Evolutionary conservation across 768 basidiomycete genomes (phyloP), one percentile per base, ranked within the genome.

Genomic region (Lactarius indigo): DNA sequence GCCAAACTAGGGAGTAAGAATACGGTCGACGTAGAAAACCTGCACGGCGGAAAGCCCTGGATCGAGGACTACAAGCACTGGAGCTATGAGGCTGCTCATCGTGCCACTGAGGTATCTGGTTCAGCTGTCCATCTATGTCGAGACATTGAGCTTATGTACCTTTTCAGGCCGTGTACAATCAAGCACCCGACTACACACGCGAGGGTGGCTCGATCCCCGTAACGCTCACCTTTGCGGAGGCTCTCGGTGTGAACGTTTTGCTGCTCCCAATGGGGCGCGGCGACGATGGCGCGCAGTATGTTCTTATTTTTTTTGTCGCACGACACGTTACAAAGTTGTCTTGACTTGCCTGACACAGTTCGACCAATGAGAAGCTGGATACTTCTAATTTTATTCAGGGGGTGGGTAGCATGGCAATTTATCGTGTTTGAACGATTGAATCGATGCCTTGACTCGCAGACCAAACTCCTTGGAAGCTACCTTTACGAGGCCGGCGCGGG

Each of bases 151-250:
- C 35, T 26, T 30, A 8, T 44, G 30, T 35, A 37, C 50, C 35
- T 18, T 12, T 12, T 71, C 64, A 80, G 78, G 74, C 77, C 8
- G 74, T 95, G 10, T 95, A 93, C 78, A 80, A 84, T 56, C 82
- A 83, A 74, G 84, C 85, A 6, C 94, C 94, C 0, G 92, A 96
- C 74, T 79, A 89, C 65, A 94, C 90, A 2, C 86, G 94, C 50
- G 94, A 96, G 75, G 94, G 94, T n/a, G 96, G 96, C 5, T 93
- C 92, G 7, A 96, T 96, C 69, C 95, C 95, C 0, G 92, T 96
- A 35, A 96, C 94, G 5, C 82, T 98, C 64, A 96, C 94, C 1
- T 96, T 98, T 75, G 93, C 95, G 12, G 93, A 97, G 74, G 85
- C 85, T 54, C 79, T 97, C 56, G 86, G 86, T 15, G 89, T 94